Base-by-base conservation (phyloP, 2,329 filamentous ascomycete genomes). In the Hirsutella thompsonii region DNA sequence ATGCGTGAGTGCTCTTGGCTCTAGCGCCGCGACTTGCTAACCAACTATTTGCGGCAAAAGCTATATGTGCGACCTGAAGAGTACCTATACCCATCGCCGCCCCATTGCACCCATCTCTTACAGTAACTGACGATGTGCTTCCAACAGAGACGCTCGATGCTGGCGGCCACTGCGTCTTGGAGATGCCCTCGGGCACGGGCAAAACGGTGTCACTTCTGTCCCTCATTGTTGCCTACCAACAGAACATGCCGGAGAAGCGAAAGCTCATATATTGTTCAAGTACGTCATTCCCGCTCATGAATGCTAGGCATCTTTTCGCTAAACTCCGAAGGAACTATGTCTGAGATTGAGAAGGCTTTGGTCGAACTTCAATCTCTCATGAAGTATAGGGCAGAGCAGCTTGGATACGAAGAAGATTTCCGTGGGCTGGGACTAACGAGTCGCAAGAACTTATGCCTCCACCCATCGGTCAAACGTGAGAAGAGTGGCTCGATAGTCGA, bases 181-280 rank as follows among this genome's bases (percentile, higher is more conserved):
- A 98, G 66, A 98, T 98, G 92, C 92, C 92, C 62, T 98, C 92
- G 44, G 92, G 92, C 35, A 98, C 92, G 20, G 92, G 92, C 46
- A 98, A 98, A 69, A 98, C 92, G 0, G 85, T 98, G 20, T 95
- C 92, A 9, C 71, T 98, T 4, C 70, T 98, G 36, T 95, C 92
- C 0, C 75, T 98, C 51, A 98, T 98, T 55, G 80, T 98, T 43
- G 90, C 92, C 34, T 98, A 98, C 55, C 93, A 98, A 62, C 85
- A 92, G 58, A 81, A 89, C 58, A 89, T 90, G 54, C 87, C 89
- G 3, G 87, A 94, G 57, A 86, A 92, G 53, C 75, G 93, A 42
- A 98, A 98, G 63, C 78, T 98, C 39, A 95, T 98, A 42, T 98
- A 98, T 64, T 98, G 92, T 69, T 98, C 92, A 47, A 88, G 92